Base-by-base conservation (phyloP, 2,329 filamentous ascomycete species). In the Fusarium udum region DNA sequence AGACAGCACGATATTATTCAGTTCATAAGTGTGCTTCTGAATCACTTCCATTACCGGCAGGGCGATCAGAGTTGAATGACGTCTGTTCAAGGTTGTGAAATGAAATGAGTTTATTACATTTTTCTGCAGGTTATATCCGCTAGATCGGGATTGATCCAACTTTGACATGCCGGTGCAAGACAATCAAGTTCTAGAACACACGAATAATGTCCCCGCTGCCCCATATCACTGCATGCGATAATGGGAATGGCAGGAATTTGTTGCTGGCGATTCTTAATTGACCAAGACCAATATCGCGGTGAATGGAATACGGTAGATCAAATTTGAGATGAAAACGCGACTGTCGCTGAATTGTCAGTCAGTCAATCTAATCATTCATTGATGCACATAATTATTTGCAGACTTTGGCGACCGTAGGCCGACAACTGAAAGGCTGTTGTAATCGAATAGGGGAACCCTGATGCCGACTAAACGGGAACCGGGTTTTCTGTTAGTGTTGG, bases 141-240 rank as follows among this genome's bases (percentile, higher is more conserved):
- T 6, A 16, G 20, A n/a, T 13, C n/a, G 15, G n/a, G 28, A 22
- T 22, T 32, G 22, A 49, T 18, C 3, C 22, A 31, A n/a, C 20
- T 6, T 12, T 18, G 15, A 32, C 11, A n/a, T 9, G 7, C 7
- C 20, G 7, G 4, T 18, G 22, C n/a, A 18, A 24, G 28, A 13
- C 4, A 13, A 18, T 13, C 10, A 13, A 6, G 28, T n/a, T 24
- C 22, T 6, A 18, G 46, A 49, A 24, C 26, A 18, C 15, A 4
- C 10, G 11, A 49, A 49, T 5, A 49, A 16, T 10, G n/a, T 2
- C 7, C 46, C 46, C 28, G 15, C 28, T 13, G 2, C 22, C 15
- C 46, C 10, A 18, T n/a, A 13, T 7, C 10, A 4, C 7, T 16
- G 10, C 3, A 13, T 6, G 6, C 14, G 4, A 12, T 6, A 1